Percentiles rank a stretch among this genome's conserved stretches.
Evolutionary conservation across 2,329 filamentous ascomycete genomes (phyloP).

Genomic region (Fusarium nematophilum): DNA sequence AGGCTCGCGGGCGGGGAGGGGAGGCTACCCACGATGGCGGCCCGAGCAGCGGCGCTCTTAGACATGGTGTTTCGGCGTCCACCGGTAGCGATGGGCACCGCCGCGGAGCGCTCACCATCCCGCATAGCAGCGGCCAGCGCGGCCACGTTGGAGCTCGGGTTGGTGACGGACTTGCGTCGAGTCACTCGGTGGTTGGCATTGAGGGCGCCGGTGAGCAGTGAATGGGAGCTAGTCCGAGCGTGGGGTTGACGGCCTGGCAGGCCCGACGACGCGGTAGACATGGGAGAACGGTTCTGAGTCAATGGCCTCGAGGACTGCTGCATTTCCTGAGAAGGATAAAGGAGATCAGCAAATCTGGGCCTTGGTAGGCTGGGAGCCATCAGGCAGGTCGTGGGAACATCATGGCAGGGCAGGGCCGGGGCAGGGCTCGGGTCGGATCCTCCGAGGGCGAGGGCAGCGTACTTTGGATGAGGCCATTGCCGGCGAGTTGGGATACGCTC

Average conservation of each 20-base stretch:
- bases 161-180: constrained; percentile 93
- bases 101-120: constrained; percentile 69
- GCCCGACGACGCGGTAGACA: constrained; percentile 69
- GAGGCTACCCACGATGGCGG: constrained; percentile 66
- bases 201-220: constrained; percentile 79
- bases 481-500: constrained; percentile 51
- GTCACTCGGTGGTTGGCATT: constrained; percentile 88
- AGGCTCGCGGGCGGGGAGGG: constrained; percentile 76
- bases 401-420: constrained; percentile 36
- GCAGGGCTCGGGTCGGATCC: constrained; percentile 36
- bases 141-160: constrained; percentile 76
- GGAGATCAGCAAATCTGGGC: constrained; percentile 51
- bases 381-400: constrained; percentile 44
- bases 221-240: constrained; percentile 83
- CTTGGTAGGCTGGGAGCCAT: constrained; percentile 47
- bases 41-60: constrained; percentile 67
- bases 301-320: constrained; percentile 75
- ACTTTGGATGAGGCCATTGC: constrained; percentile 74
- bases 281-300: constrained; percentile 69
- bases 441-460: constrained; percentile 48
- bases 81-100: constrained; percentile 68
- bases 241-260: constrained; percentile 71
- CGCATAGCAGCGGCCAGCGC: constrained; percentile 79
- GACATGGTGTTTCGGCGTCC: constrained; percentile 76
- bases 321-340: constrained; percentile 64